phyloP scores from a whole-genome alignment of 768 basidiomycete genomes.

The Scleroderma citrinum region DNA sequence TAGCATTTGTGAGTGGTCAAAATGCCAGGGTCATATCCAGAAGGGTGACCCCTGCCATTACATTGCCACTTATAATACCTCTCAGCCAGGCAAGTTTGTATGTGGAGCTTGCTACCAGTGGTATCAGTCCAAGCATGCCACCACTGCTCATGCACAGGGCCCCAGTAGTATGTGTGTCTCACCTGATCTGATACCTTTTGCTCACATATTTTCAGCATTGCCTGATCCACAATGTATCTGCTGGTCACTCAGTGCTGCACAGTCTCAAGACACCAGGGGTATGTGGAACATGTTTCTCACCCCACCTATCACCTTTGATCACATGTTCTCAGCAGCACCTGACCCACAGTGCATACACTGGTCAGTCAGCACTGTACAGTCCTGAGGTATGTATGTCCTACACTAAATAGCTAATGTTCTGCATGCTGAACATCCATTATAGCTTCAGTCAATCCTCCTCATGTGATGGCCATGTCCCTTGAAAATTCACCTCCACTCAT shows the following conservation, averaged over 20 bases:
- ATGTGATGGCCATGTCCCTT: neutral
- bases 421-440: neutral
- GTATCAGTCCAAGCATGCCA: neutral
- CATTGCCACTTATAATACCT: neutral
- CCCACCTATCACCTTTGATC: no score
- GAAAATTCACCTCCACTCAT: no score
- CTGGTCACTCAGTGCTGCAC: no score
- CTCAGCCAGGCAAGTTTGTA: neutral
- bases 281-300: no score
- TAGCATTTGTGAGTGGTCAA: neutral
- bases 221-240: no score
- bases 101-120: neutral
- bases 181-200: no score
- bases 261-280: no score
- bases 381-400: neutral
- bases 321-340: neutral
- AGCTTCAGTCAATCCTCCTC: neutral
- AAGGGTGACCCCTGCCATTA: conserved; percentile 5
- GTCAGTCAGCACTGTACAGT: neutral
- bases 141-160: neutral
- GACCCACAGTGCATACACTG: neutral
- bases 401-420: neutral
- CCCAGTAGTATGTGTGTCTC: neutral
- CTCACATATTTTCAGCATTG: no score
- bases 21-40: neutral